A percentile compares a stretch with the other conserved stretches of the same genome.
phyloP scores from a whole-genome alignment of 345 rosid genomes.

The Eucalyptus tenuipes region DNA sequence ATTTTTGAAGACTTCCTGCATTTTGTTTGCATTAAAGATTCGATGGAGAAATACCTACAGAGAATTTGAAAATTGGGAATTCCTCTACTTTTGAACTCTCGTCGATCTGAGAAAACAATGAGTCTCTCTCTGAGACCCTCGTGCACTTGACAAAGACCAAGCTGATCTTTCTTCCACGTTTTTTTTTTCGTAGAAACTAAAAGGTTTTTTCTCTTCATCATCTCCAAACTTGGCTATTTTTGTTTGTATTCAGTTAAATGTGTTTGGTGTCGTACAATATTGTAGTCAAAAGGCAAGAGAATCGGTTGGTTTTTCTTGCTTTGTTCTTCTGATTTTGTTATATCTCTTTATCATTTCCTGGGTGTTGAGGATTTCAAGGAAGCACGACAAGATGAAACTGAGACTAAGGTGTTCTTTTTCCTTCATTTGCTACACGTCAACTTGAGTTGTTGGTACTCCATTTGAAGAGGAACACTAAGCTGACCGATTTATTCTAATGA shows the following conservation, averaged over 20 bases:
- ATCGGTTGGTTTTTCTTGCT: not conserved
- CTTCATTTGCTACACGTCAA: not conserved
- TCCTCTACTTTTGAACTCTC: not conserved
- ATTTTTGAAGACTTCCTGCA: not conserved
- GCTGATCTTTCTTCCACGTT: not conserved
- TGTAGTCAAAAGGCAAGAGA: not conserved
- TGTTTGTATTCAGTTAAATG: not conserved
- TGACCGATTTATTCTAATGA: not conserved
- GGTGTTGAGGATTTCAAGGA: slow-evolving; percentile 16
- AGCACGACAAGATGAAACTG: not conserved
- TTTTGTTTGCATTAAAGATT: not conserved
- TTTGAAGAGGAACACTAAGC: not conserved
- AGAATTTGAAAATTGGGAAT: not conserved
- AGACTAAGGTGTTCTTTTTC: not conserved
- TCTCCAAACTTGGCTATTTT: not conserved
- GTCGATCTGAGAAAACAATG: not conserved
- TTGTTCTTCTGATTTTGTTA: not conserved
- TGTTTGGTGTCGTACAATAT: not conserved
- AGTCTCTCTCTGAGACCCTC: not conserved
- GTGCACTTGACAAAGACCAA: not conserved
- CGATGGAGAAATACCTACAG: not conserved
- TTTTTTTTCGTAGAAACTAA: not conserved
- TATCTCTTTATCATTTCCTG: not conserved
- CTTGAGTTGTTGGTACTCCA: not conserved
- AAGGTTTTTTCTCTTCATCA: not conserved